Conservation (phyloP, 2,329 filamentous ascomycete genomes). For the Emericellopsis cladophorae region DNA sequence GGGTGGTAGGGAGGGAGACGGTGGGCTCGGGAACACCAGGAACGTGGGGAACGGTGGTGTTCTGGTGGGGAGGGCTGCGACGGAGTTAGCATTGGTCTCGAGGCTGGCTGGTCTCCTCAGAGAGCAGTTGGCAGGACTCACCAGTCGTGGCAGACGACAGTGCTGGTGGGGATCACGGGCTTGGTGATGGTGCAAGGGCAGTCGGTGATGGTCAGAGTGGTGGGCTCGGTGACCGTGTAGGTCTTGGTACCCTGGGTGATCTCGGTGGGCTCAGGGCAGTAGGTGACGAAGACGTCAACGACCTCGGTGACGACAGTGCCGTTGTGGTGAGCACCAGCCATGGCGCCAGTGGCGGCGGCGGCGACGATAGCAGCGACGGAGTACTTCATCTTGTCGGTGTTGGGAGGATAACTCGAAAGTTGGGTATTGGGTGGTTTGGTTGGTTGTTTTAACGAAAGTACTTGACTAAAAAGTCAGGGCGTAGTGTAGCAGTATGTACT, state of each 20-base stretch:
- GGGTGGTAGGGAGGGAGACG: constrained; percentile 13
- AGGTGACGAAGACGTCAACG: constrained; percentile 55
- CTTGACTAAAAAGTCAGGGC: constrained; percentile 38
- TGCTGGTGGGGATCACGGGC: constrained; percentile 39
- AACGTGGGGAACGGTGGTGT: constrained; percentile 11
- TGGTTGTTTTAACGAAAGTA: constrained; percentile 38
- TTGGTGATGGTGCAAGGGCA: constrained; percentile 58
- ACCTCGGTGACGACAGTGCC: constrained; percentile 51
- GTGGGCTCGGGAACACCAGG: constrained; percentile 14
- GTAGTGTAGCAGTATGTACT: constrained; percentile 10
- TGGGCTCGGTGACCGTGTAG: constrained; percentile 57
- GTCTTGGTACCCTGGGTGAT: constrained; percentile 52
- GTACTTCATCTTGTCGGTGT: constrained; percentile 54
- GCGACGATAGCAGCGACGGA: constrained; percentile 38
- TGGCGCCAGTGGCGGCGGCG: constrained; percentile 35
- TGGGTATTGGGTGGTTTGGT: constrained; percentile 10
- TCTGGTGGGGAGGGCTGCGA: constrained; percentile 13
- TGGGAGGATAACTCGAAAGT: constrained; percentile 25
- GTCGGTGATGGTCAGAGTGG: constrained; percentile 58
- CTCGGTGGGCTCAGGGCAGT: constrained; percentile 55
- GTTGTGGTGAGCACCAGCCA: constrained; percentile 29
- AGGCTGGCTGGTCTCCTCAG: neutral
- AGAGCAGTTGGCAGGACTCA: constrained; percentile 16
- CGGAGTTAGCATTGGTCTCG: neutral
- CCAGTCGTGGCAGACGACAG: constrained; percentile 42